Evolutionary conservation across 306 rosid genomes (phyloP).

Genomic region (Glycyrrhiza uralensis): DNA sequence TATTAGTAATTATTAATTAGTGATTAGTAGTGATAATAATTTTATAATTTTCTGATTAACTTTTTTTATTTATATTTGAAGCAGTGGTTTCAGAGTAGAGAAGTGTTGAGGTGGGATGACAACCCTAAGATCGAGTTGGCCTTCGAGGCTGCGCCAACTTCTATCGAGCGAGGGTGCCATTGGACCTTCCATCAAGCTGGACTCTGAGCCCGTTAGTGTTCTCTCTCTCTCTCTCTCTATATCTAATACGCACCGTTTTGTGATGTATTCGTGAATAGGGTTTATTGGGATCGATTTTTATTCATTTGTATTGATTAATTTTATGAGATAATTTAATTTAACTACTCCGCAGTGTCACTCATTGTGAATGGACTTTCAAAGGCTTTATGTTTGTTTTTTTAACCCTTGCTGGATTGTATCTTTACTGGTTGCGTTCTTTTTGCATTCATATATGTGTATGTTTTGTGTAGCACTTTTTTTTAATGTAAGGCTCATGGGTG

Average conservation of each 20-base stretch:
- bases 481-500: background rate
- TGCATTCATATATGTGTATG: background rate
- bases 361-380: background rate
- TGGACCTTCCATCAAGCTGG: constrained; percentile 82
- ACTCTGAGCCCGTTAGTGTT: constrained; percentile 81
- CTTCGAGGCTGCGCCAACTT: constrained; percentile 93
- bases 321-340: background rate
- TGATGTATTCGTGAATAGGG: constrained; percentile 14
- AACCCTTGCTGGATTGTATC: background rate
- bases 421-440: background rate
- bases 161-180: constrained; percentile 76
- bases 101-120: constrained; percentile 83
- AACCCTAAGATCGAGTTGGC: constrained; percentile 86
- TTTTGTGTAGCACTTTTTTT: background rate
- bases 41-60: background rate
- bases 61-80: background rate
- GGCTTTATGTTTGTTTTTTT: background rate
- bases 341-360: background rate
- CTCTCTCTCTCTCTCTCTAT: background rate
- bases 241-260: background rate
- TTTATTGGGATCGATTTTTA: background rate
- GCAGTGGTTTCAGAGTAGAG: constrained; percentile 59
- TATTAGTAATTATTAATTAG: background rate
- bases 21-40: background rate
- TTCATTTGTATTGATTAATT: background rate